Evolutionary conservation across 225 moss, liverwort and hornwort species (phyloP), one percentile per base, ranked within the genome.

Genomic region (Pleurozium schreberi): DNA sequence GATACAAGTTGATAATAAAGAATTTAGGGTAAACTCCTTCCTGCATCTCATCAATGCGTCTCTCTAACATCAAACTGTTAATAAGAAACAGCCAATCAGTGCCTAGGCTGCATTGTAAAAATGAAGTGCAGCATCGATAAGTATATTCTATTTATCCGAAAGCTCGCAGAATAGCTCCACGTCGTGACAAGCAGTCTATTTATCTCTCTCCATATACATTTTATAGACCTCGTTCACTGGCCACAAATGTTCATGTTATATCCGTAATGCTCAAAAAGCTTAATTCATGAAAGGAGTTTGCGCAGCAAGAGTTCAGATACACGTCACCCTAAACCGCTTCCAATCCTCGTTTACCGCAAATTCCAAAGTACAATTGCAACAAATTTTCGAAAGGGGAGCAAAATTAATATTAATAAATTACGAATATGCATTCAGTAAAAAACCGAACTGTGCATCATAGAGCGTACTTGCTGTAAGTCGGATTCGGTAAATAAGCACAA

Each of bases 401-500:
- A 58, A 33, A 70, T 31, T 86, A 34, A 75, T 67, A 67, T n/a
- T 57, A 58, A 25, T 85, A 26, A 57, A 49, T 47, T n/a, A 40
- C n/a, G 16, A 75, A 75, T 57, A 50, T 59, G 73, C 84, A 80
- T 62, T 78, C n/a, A 86, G 63, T 20, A 38, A 78, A 61, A 70
- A 57, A 31, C 5, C 38, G 18, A 86, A 70, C 8, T 59, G 49
- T 30, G 64, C 40, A 86, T 53, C 40, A 74, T 63, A 88, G 81
- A 91, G 62, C 84, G 67, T 82, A 97, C 97, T 93, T 95, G 85
- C 85, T 96, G 95, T 90, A 96, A 90, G 89, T 97, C 95, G 85
- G 87, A 75, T 87, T 97, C 95, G 64, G 96, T 95, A 84, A 92
- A 96, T 17, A 97, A 90, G 87, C 97, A 97, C 80, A 97, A 87